Evolutionary conservation across 768 basidiomycete species (phyloP).

Genomic region (Suillus occidentalis): DNA sequence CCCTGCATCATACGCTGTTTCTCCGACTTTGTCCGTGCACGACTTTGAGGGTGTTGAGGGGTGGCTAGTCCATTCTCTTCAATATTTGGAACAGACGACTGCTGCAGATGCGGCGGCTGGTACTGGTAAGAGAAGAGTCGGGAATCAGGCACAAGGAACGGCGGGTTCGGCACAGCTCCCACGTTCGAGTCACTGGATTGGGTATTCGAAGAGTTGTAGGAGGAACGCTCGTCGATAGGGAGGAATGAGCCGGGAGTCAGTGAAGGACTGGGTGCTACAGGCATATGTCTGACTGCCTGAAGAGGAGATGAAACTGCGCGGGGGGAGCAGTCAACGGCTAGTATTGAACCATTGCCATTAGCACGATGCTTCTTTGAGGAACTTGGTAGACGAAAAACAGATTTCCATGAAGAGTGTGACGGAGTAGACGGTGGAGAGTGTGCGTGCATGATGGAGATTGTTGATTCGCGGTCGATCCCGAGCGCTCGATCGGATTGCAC

Average conservation of each 20-base stretch:
- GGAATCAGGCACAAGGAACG: slow-evolving; percentile 30
- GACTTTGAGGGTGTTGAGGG: slow-evolving; percentile 26
- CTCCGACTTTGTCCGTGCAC: slow-evolving; percentile 46
- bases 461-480: slow-evolving; percentile 24
- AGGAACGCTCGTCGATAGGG: slow-evolving; percentile 62
- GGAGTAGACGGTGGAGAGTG: slow-evolving; percentile 24
- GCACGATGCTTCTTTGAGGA: slow-evolving; percentile 59
- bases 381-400: slow-evolving; percentile 69
- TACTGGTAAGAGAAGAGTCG: slow-evolving; percentile 12
- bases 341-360: slow-evolving; percentile 37
- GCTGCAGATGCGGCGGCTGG: slow-evolving; percentile 13
- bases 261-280: slow-evolving; percentile 46
- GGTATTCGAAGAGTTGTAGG: slow-evolving; percentile 77
- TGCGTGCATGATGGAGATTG: slow-evolving; percentile 25
- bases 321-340: slow-evolving; percentile 50
- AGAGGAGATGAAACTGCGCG: slow-evolving; percentile 29
- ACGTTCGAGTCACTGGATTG: slow-evolving; percentile 72
- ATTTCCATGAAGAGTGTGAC: slow-evolving; percentile 56
- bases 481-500: slow-evolving; percentile 21
- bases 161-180: slow-evolving; percentile 28
- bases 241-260: slow-evolving; percentile 55
- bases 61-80: slow-evolving; percentile 20
- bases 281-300: slow-evolving; percentile 23
- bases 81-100: slow-evolving; percentile 12
- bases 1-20: slow-evolving; percentile 47